Evolutionary conservation across 1,284 basidiomycete genomes (phyloP).

Genomic region (Papiliotrema terrestris): DNA sequence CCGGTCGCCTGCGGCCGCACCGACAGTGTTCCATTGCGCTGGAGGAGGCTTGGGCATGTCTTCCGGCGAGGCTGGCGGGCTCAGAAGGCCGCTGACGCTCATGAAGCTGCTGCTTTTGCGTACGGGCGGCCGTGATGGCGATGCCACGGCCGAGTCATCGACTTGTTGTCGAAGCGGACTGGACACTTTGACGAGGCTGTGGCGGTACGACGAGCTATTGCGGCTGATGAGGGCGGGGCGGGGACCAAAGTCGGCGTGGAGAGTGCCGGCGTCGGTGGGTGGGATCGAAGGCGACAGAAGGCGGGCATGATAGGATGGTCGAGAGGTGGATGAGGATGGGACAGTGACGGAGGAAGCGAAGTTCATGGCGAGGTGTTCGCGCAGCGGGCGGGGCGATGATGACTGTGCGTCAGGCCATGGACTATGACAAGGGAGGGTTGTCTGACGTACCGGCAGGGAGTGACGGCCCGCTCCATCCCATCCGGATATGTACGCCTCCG

Average conservation of each 20-base stretch:
- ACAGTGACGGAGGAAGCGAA: constrained; percentile 28
- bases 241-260: constrained; percentile 6
- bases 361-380: constrained; percentile 34
- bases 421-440: background rate
- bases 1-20: constrained; percentile 15
- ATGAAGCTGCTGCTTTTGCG: constrained; percentile 21
- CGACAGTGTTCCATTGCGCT: constrained; percentile 1
- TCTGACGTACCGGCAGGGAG: constrained; percentile 27
- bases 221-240: constrained; percentile 1
- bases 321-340: constrained; percentile 8
- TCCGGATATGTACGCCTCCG: constrained; percentile 29
- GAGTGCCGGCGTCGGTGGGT: constrained; percentile 7
- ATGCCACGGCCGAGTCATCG: constrained; percentile 14
- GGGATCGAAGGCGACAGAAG: constrained; percentile 14
- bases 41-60: constrained; percentile 4
- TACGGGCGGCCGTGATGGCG: background rate
- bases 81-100: constrained; percentile 24
- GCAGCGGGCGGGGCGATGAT: constrained; percentile 28
- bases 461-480: constrained; percentile 32
- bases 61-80: constrained; percentile 25
- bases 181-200: constrained; percentile 29
- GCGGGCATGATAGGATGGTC: constrained; percentile 28
- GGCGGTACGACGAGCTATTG: constrained; percentile 19
- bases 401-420: constrained; percentile 7
- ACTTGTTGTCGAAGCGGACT: constrained; percentile 31